Evolutionary conservation across 2,329 filamentous ascomycete species (phyloP).

Genomic region (Penicillium sp.): DNA sequence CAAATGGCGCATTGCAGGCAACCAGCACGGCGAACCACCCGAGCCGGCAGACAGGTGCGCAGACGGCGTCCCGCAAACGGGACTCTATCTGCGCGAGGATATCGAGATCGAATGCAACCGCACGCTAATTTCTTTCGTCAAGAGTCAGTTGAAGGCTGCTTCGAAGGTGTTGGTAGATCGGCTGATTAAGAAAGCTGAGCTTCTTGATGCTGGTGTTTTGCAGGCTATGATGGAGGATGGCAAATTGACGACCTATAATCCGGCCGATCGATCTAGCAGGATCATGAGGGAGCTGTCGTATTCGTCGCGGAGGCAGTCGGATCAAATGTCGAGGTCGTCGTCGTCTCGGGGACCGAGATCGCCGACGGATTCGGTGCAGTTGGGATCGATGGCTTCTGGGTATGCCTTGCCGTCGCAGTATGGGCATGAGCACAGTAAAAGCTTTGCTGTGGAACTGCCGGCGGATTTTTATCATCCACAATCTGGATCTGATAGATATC

Average conservation of each 20-base stretch:
- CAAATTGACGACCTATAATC: constrained; percentile 19
- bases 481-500: neutral
- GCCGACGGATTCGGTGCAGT: constrained; percentile 1
- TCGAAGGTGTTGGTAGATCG: constrained; percentile 67
- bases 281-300: neutral
- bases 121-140: constrained; percentile 72
- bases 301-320: neutral
- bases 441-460: constrained; percentile 12
- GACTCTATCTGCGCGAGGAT: constrained; percentile 81
- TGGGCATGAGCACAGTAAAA: neutral
- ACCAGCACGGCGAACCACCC: constrained; percentile 65
- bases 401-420: neutral
- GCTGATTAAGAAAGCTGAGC: constrained; percentile 53
- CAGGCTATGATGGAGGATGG: constrained; percentile 18
- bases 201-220: constrained; percentile 27
- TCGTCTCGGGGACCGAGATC: neutral
- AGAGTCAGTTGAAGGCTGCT: constrained; percentile 74
- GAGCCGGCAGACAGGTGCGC: constrained; percentile 63
- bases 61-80: constrained; percentile 61
- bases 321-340: constrained; percentile 1
- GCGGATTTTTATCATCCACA: constrained; percentile 7
- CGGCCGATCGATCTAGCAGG: constrained; percentile 12
- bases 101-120: constrained; percentile 79
- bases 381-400: neutral
- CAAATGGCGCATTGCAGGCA: constrained; percentile 74